phyloP scores from a whole-genome alignment of 768 basidiomycete species.

The Lactarius vividus region DNA sequence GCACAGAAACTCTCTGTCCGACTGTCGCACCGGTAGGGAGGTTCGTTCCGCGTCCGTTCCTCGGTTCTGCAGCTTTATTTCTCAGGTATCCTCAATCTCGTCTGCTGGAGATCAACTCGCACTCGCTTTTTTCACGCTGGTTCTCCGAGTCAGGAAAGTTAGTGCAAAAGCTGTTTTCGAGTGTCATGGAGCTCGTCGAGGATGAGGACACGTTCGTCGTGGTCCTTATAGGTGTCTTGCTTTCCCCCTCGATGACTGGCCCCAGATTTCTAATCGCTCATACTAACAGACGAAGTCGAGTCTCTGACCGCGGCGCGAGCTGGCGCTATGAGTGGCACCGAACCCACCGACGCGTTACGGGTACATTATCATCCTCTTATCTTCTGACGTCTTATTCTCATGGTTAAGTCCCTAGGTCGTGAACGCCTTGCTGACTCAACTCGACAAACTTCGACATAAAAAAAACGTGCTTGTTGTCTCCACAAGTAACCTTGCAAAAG shows the following conservation, averaged over 20 bases:
- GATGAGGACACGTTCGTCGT: conserved; percentile 91
- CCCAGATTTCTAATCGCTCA: neutral
- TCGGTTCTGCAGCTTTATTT: neutral
- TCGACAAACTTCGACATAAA: conserved; percentile 89
- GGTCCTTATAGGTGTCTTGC: conserved; percentile 77
- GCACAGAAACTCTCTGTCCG: conserved; percentile 95
- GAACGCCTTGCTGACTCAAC: conserved; percentile 93
- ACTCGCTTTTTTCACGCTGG: conserved; percentile 98
- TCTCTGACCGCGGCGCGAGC: conserved; percentile 92
- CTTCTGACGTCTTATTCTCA: neutral
- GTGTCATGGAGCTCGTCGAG: conserved; percentile 87
- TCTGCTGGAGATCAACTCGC: conserved; percentile 95
- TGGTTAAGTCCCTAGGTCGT: conserved; percentile 64
- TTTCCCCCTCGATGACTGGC: neutral
- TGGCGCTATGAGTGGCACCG: conserved; percentile 91
- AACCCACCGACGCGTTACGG: conserved; percentile 90
- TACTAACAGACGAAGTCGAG: conserved; percentile 84
- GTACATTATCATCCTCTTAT: conserved; percentile 42
- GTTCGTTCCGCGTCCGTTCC: conserved; percentile 4
- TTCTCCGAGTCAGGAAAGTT: conserved; percentile 99
- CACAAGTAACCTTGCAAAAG: conserved; percentile 91
- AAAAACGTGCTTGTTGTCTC: conserved; percentile 97
- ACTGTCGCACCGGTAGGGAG: conserved; percentile 69
- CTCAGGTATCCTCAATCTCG: conserved; percentile 80
- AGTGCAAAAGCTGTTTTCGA: conserved; percentile 88